These are phyloP conservation scores for Arthrobotrys entomopaga DNA, from an alignment of 2,329 filamentous ascomycete species.

Conservation along the genomic window DNA sequence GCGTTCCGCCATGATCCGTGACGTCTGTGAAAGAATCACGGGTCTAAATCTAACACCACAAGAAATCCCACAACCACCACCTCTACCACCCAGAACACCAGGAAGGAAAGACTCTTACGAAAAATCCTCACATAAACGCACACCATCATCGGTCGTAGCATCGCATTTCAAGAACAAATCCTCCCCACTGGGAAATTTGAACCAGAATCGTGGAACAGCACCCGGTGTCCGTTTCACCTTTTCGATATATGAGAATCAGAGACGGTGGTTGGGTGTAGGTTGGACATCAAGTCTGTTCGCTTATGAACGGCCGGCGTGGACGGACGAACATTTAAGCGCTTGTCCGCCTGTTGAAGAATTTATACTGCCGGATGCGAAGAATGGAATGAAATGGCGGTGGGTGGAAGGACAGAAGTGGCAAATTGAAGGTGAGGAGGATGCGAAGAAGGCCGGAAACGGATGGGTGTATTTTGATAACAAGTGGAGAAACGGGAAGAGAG, in stretches of 20 bases:
- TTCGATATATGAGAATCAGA: constrained; percentile 94
- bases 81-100: constrained; percentile 59
- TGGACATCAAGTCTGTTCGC: constrained; percentile 93
- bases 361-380: constrained; percentile 72
- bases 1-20: constrained; percentile 81
- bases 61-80: constrained; percentile 57
- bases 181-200: constrained; percentile 62
- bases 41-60: constrained; percentile 69
- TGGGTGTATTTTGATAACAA: constrained; percentile 99
- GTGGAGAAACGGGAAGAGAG: constrained; percentile 89
- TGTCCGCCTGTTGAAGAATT: constrained; percentile 80
- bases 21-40: constrained; percentile 76
- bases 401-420: constrained; percentile 85
- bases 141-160: constrained; percentile 62
- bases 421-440: constrained; percentile 76
- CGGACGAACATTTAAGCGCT: constrained; percentile 89
- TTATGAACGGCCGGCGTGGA: constrained; percentile 91
- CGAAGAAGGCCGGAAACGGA: constrained; percentile 69
- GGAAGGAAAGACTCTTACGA: constrained; percentile 61
- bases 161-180: constrained; percentile 55
- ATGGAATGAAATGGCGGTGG: constrained; percentile 77
- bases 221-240: constrained; percentile 95
- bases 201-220: constrained; percentile 66
- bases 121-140: constrained; percentile 65
- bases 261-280: constrained; percentile 91